Base-by-base conservation (phyloP, 2,329 filamentous ascomycete genomes). In the Colletotrichum abscissum region DNA sequence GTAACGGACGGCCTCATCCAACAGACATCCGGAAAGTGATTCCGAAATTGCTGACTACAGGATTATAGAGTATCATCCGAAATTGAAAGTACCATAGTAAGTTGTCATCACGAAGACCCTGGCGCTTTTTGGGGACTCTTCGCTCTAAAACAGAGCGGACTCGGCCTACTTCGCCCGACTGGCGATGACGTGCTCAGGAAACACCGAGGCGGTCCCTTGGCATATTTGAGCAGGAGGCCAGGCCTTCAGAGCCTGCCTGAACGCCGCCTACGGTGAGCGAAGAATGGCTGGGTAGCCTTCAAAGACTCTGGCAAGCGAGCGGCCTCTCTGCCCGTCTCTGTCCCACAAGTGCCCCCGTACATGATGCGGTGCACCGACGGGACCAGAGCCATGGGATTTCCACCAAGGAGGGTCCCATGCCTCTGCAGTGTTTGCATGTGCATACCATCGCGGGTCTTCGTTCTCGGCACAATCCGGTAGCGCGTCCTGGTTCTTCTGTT, bases 171-270 rank as follows among this genome's bases (percentile, higher is more conserved):
- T 68, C 46, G n/a, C 49, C 58, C 55, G 54, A 55, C 42, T 59
- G 55, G 62, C 62, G 62, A 70, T 70, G 67, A 65, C 67, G 62
- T 70, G 67, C 67, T 70, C 62, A 55, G 54, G 28, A 26, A 46
- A 14, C 16, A 58, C 52, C 52, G 8, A 57, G 52, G 9, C 67
- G 60, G 67, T n/a, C 60, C 65, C 60, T 59, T 65, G 30, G 67
- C 67, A 55, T 54, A 64, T 54, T 38, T 59, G 2, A 70, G 42
- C 60, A 57, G 26, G 24, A 22, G 3, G 19, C 42, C 42, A 22
- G 42, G 42, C 19, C 8, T n/a, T 8, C 42, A 49, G 19, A 22
- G 22, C 6, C 58, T 33, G n/a, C 9, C 58, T 33, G 35, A 24
- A 5, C 52, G 16, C 12, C 22, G 19, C 6, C 49, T 22, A 24